Base-by-base conservation (phyloP, 1,284 basidiomycete genomes). In the Mycena citricolor region DNA sequence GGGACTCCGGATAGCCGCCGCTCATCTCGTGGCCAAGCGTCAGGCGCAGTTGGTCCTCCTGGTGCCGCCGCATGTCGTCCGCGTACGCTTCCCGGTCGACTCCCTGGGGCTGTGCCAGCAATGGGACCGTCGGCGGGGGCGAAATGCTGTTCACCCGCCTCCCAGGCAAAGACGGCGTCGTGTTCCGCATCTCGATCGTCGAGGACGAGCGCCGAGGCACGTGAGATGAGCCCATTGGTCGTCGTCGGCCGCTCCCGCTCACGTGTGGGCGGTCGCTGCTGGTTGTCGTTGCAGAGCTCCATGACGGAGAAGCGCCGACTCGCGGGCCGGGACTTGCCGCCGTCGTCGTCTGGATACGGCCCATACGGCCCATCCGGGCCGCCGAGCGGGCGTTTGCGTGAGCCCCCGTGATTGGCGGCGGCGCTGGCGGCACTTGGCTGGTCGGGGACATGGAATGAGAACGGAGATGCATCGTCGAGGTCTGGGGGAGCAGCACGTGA, bases 221-320 rank as follows among this genome's bases (percentile, higher is more conserved):
- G 62, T 46, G 60, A 57, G 58, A 65, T 57, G 54, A 67, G 64
- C 21, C 61, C 58, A 36, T 51, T 52, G 21, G 62, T 56, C 35
- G 63, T 63, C 16, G 54, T 56, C 39, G 60, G 62, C 30, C 61
- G 57, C 49, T 44, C 25, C 34, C 10, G 6, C 10, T 36, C 17
- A 2, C 32, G 42, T 21, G 44, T 43, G 38, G 46, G 39, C 43
- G 48, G 7, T 25, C 22, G 21, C 36, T 26, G 10, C 25, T n/a
- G 36, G 57, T 68, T 60, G 68, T 83, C 81, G 74, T 87, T 86
- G 76, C 82, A 86, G 73, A 89, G 81, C 58, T 89, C 86, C 85
- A 89, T 79, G 74, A 89, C 80, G 64, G 82, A 76, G 75, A 89
- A 80, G 50, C 86, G 68, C 57, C 86, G 75, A 68, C 81, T 84